Base-by-base conservation (phyloP, 2,329 filamentous ascomycete species). In the Exophiala phaeomuriformis region DNA sequence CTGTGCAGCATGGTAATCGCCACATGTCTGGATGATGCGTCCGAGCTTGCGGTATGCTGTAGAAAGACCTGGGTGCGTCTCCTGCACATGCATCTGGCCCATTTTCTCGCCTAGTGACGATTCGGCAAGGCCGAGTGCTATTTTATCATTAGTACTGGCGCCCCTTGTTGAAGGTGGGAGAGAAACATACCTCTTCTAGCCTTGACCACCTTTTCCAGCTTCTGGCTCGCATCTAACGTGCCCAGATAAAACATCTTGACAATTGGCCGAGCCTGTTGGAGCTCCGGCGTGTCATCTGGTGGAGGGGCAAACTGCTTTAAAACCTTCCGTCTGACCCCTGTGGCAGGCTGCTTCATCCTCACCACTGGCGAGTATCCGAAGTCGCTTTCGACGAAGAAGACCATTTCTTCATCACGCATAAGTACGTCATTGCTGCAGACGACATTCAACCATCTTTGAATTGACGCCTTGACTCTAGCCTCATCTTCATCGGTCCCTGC, bases 251-350 rank as follows among this genome's bases (percentile, higher is more conserved):
- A 97, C 45, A 90, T 79, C 74, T 98, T 98, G 36, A 97, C 93
- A 41, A 89, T 78, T 0, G 93, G 93, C 49, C 93, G 82, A 19
- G 90, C 90, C 64, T 93, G 85, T 59, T 91, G 85, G 51, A 98
- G 77, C 73, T 98, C 93, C 6, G 91, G 90, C 1, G 93, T 97
- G 69, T 98, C 93, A 70, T 98, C 93, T 8, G 93, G 90, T 0
- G 93, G 93, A 32, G 93, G 93, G 36, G 93, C 91, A 71, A 98
- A 98, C 70, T 98, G 93, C 77, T 98, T 98, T 68, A 98, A 77
- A 57, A 97, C 86, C 75, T 96, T 96, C 67, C 93, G 82, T 59
- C 93, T 83, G 63, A 98, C 89, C 41, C 93, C 93, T 1, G 93
- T 98, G 5, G 93, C 93, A 27, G 93, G 93, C 70, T 98, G 93